phyloP scores from a whole-genome alignment of 2,329 filamentous ascomycete genomes.

The Aspergillus quadrilineatus region DNA sequence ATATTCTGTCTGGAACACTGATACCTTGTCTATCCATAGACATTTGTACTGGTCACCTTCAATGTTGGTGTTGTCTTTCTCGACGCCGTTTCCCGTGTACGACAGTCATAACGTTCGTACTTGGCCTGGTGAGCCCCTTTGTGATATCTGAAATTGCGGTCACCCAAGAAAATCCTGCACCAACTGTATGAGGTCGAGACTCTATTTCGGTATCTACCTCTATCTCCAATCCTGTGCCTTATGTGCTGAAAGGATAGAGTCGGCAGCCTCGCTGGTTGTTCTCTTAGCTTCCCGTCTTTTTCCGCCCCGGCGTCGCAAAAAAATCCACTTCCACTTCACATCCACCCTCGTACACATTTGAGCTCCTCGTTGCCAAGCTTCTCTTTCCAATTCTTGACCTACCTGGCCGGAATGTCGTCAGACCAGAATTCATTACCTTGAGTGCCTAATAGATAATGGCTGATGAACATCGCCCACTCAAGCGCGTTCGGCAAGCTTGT shows the following conservation, averaged over 20 bases:
- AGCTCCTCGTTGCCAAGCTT: not conserved
- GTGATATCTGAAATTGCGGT: not conserved
- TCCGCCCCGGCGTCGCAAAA: slow-evolving; percentile 4
- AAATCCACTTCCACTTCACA: not conserved
- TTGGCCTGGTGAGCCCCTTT: not conserved
- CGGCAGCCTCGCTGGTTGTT: not conserved
- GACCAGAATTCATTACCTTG: not conserved
- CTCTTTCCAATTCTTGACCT: not conserved
- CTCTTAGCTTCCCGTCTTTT: slow-evolving; percentile 3
- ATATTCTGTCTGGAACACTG: not conserved
- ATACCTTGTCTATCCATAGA: not conserved
- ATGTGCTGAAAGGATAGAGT: not conserved
- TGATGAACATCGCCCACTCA: slow-evolving; percentile 27
- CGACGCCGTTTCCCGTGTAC: slow-evolving; percentile 4
- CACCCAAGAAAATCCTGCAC: not conserved
- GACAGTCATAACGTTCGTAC: not conserved
- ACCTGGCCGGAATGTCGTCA: not conserved
- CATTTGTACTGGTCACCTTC: not conserved
- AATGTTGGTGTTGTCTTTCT: not conserved
- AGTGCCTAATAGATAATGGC: slow-evolving; percentile 1
- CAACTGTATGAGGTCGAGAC: not conserved
- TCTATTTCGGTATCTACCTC: not conserved
- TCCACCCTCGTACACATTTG: not conserved
- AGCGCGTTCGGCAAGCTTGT: slow-evolving; percentile 43
- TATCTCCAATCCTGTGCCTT: not conserved